phyloP scores from a whole-genome alignment of 2,329 filamentous ascomycete species.

The Hymenoscyphus scutula region DNA sequence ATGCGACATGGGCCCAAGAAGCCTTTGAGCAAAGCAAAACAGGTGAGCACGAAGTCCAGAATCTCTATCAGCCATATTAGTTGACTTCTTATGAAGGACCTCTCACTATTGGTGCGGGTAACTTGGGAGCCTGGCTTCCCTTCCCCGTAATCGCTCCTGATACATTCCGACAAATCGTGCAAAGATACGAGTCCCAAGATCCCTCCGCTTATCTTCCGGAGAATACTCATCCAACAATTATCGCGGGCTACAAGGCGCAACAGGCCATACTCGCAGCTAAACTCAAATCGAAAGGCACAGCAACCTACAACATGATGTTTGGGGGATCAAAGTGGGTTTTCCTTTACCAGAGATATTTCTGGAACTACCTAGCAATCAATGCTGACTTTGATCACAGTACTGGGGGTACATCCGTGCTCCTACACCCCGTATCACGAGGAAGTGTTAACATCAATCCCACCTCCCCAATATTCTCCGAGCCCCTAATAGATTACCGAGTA shows the following conservation, averaged over 20 bases:
- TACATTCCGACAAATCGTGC: constrained; percentile 1
- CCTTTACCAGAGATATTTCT: constrained; percentile 29
- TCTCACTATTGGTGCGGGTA: not conserved
- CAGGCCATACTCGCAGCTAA: constrained; percentile 6
- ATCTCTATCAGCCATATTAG: too few relatives aligned
- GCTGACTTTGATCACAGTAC: too few relatives aligned
- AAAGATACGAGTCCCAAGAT: not conserved
- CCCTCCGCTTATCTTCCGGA: not conserved
- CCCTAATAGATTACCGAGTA: constrained; percentile 38
- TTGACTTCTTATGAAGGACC: not conserved
- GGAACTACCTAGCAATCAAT: too few relatives aligned
- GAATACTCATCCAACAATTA: constrained; percentile 5
- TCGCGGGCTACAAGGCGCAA: constrained; percentile 13
- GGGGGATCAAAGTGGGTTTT: not conserved
- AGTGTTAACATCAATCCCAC: too few relatives aligned
- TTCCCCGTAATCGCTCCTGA: constrained; percentile 11
- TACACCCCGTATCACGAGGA: too few relatives aligned
- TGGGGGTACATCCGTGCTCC: too few relatives aligned
- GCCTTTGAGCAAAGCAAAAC: constrained; percentile 2
- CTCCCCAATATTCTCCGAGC: too few relatives aligned
- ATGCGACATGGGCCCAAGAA: not conserved
- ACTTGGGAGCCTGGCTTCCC: not conserved
- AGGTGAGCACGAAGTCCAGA: not conserved
- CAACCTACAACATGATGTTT: constrained; percentile 12
- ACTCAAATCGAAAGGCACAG: constrained; percentile 12